These are phyloP conservation scores for Rhynchospora tenuis DNA, from an alignment of 176 grass and related monocot genomes.

Conservation along the genomic window DNA sequence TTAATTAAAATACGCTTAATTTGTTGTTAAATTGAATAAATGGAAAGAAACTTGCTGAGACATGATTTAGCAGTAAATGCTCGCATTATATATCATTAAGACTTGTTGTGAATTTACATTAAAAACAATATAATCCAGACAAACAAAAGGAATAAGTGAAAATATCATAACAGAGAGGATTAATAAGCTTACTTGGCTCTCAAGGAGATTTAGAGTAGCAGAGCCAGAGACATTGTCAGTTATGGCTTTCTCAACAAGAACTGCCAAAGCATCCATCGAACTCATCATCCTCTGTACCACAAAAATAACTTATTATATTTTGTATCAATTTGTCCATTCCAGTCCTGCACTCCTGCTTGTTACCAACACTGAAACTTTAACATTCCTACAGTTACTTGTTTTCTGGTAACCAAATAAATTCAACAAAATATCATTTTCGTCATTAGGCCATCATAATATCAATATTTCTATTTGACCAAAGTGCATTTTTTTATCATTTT, in stretches of 20 bases:
- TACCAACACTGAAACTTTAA: neutral
- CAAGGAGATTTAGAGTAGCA: slow-evolving; percentile 88
- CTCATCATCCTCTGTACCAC: slow-evolving; percentile 83
- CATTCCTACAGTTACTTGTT: neutral
- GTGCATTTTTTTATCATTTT: neutral
- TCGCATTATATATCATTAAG: neutral
- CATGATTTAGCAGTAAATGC: neutral
- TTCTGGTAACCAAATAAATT: neutral
- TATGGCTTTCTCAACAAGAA: slow-evolving; percentile 76
- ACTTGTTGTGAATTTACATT: neutral
- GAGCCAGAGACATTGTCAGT: slow-evolving; percentile 63
- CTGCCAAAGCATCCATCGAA: slow-evolving; percentile 74
- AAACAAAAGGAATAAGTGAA: neutral
- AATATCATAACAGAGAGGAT: neutral
- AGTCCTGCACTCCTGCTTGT: neutral
- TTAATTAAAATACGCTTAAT: neutral
- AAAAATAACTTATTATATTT: slow-evolving; percentile 5
- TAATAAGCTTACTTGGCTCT: slow-evolving; percentile 56
- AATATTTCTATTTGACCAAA: neutral
- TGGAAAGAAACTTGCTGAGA: neutral
- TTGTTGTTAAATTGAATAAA: neutral
- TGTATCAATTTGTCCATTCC: slow-evolving; percentile 3
- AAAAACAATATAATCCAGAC: neutral
- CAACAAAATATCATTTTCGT: neutral
- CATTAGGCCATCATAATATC: neutral